Evolutionary conservation across 2,329 filamentous ascomycete genomes (phyloP).

Genomic region (Pyrenophora teres): DNA sequence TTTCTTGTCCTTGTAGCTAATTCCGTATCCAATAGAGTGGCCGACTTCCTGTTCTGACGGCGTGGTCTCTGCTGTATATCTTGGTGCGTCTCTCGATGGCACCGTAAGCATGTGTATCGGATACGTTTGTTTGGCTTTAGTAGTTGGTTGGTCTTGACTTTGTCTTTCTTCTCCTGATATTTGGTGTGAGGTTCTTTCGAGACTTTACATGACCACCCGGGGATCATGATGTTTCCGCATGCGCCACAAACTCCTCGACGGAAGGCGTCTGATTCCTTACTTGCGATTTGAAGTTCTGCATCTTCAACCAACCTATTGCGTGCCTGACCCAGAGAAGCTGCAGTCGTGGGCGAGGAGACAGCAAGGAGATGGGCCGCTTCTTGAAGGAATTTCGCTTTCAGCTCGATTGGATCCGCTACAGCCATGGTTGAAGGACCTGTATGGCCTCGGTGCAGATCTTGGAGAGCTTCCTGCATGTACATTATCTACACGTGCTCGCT

Average conservation of each 20-base stretch:
- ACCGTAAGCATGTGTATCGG: conserved; percentile 39
- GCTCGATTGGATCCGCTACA: conserved; percentile 18
- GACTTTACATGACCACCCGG: conserved; percentile 43
- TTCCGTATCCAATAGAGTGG: conserved; percentile 4
- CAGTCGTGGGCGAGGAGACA: conserved; percentile 39
- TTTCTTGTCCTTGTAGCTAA: conserved; percentile 1
- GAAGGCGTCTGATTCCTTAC: conserved; percentile 37
- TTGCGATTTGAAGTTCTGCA: conserved; percentile 28
- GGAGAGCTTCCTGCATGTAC: conserved; percentile 16
- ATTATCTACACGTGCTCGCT: conserved; percentile 11
- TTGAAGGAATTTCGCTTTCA: conserved; percentile 40
- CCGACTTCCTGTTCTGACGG: conserved; percentile 23
- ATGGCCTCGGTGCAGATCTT: conserved; percentile 9
- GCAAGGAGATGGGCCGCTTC: conserved; percentile 41
- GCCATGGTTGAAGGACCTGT: conserved; percentile 26
- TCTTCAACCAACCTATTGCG: conserved; percentile 37
- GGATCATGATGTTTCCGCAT: conserved; percentile 46
- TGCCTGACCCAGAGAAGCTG: conserved; percentile 39
- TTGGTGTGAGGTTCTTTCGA: conserved; percentile 9
- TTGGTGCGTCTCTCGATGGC: conserved; percentile 39
- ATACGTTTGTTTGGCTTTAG: conserved; percentile 25
- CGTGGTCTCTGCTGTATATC: conserved; percentile 23
- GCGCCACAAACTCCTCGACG: conserved; percentile 43
- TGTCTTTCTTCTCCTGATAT: conserved; percentile 1
- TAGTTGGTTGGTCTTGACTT: conserved; percentile 5